Base-by-base conservation (phyloP, 2,329 filamentous ascomycete species). In the Colletotrichum zoysiae region DNA sequence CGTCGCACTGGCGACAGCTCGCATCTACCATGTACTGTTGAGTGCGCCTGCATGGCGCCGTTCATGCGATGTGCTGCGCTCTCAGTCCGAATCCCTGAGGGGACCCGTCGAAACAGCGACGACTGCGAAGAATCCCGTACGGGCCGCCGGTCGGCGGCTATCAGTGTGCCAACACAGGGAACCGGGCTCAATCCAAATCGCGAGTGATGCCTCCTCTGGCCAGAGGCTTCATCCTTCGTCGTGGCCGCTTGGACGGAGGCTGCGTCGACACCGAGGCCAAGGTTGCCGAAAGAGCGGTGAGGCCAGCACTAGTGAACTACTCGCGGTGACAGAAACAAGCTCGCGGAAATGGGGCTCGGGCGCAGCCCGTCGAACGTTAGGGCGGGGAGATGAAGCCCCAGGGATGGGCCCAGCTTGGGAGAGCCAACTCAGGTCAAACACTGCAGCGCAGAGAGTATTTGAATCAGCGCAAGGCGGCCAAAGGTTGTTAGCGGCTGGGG, bases 11-110 rank as follows among this genome's bases (percentile, higher is more conserved):
- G 59, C 44, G 53, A 59, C 59, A 55, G 69, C 69, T 69, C 65
- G 69, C 65, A 64, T 59, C 59, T 69, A 59, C 59, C 65, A 64
- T 59, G 53, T 69, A 59, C 59, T 64, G 65, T 26, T 64, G 55
- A 55, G 46, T 42, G 65, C 59, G 55, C 69, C 59, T 71, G 69
- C 69, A 71, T 71, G 53, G 65, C 69, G 69, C 69, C 59, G 68
- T 71, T 69, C 59, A 71, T 71, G 69, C 69, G 53, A 55, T 53
- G 60, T 55, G 64, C 46, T 51, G 44, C 38, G 38, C 50, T 26
- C 42, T 67, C 42, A 44, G 61, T 51, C 18, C 55, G 35, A 51
- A 14, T 66, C 26, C 55, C 55, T 33, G 30, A 48, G 40, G 40
- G 56, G 23, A 23, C 38, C 56, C 33, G 35, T 55, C 23, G n/a